Conservation (phyloP, 73 alveolate species). For the Strombidium stylifer region DNA sequence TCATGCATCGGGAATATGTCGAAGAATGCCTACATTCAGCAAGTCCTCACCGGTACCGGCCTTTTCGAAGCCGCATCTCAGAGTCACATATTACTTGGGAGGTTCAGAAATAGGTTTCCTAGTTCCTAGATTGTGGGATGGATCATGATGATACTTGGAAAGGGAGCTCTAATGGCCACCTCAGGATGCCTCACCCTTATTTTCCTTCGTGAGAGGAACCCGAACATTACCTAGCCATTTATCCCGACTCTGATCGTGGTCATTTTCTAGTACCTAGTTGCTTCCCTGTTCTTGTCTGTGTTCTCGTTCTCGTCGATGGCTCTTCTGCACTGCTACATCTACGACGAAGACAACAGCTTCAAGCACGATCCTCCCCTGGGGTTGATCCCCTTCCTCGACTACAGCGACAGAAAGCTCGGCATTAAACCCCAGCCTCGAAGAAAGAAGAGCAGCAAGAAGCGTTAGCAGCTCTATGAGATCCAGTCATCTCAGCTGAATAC, state of each 20-base stretch:
- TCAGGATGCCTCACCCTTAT: no score
- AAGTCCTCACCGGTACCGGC: conserved; percentile 79
- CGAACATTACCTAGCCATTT: no score
- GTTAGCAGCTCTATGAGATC: no score
- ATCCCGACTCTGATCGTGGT: conserved; percentile 68
- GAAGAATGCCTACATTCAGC: conserved; percentile 93
- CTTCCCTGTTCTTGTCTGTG: conserved; percentile 74
- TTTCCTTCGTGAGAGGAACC: no score
- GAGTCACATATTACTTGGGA: conserved; percentile 84
- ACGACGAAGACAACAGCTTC: no score
- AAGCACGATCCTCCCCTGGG: background rate
- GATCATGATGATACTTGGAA: conserved; percentile 85
- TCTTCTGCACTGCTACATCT: conserved; percentile 78
- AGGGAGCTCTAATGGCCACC: no score
- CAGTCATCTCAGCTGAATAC: no score
- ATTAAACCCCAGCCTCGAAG: no score
- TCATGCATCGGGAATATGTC: conserved; percentile 85
- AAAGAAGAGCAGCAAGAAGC: no score
- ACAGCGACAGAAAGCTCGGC: conserved; percentile 1
- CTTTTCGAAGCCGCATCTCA: conserved; percentile 95
- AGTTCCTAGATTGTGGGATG: conserved; percentile 81
- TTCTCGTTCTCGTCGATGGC: conserved; percentile 79
- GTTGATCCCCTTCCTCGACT: conserved; percentile 27
- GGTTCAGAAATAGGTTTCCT: conserved; percentile 87
- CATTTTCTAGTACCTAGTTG: conserved; percentile 67